A percentile compares a stretch with the other conserved stretches of the same genome.
phyloP scores from a whole-genome alignment of 805 yeast species.

The Ogataea philodendri region DNA sequence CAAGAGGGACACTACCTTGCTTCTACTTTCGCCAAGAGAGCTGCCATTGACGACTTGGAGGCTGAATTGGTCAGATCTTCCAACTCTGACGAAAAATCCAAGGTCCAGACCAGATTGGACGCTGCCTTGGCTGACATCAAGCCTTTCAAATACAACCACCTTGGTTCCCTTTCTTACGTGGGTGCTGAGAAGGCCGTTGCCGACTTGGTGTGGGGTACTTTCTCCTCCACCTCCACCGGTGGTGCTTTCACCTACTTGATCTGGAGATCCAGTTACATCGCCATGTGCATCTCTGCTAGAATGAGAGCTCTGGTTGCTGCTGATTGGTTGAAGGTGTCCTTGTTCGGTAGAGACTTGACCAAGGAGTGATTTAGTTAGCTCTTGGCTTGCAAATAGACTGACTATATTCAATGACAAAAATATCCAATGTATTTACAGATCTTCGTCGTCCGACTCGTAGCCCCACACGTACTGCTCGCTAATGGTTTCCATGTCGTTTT shows the following conservation, averaged over 20 bases:
- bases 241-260: conserved; percentile 53
- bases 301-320: conserved; percentile 50
- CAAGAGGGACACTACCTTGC: conserved; percentile 53
- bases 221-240: conserved; percentile 47
- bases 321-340: conserved; percentile 51
- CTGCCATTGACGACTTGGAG: conserved; percentile 43
- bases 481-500: conserved; percentile 45
- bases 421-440: conserved; percentile 7
- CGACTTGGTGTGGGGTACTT: conserved; percentile 55
- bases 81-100: conserved; percentile 39
- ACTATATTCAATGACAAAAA: conserved; percentile 5
- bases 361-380: conserved; percentile 37
- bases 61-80: conserved; percentile 39
- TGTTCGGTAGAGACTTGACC: conserved; percentile 55
- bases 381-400: conserved; percentile 9
- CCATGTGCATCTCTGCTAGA: conserved; percentile 54
- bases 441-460: conserved; percentile 43
- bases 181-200: conserved; percentile 59
- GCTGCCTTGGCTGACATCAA: conserved; percentile 32
- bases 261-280: conserved; percentile 55
- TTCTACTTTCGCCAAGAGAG: conserved; percentile 40
- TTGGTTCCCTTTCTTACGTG: conserved; percentile 55
- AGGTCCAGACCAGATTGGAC: conserved; percentile 41
- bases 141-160: conserved; percentile 46
- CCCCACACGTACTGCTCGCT: conserved; percentile 51